Conservation (phyloP, 371 early-diverging fungal species). For the Racocetra persica region DNA sequence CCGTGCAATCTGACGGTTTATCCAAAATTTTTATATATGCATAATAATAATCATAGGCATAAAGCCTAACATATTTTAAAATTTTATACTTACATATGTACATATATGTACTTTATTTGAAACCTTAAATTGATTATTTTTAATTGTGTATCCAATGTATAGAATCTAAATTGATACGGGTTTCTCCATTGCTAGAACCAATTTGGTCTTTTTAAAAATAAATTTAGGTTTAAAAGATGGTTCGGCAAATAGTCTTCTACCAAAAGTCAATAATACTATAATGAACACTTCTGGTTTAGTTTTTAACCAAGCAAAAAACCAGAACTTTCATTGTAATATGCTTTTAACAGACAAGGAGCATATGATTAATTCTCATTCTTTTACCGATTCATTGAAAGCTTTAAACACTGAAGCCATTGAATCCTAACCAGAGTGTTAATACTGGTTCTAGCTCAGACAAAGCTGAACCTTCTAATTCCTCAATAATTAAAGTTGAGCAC, state of each 20-base stretch:
- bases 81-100: too few species aligned
- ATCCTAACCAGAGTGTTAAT: slow-evolving; percentile 13
- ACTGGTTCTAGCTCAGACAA: background rate
- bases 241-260: background rate
- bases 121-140: too few species aligned
- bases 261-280: slow-evolving; percentile 19
- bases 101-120: too few species aligned
- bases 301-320: slow-evolving; percentile 27
- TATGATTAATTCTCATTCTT: background rate
- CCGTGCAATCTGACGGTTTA: too few species aligned
- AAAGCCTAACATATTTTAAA: too few species aligned
- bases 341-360: background rate
- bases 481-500: slow-evolving; percentile 34
- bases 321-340: background rate
- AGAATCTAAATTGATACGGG: too few species aligned
- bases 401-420: background rate
- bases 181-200: too few species aligned
- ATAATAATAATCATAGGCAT: too few species aligned
- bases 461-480: slow-evolving; percentile 36
- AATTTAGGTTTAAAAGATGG: background rate
- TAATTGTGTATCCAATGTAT: too few species aligned
- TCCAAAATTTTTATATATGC: too few species aligned
- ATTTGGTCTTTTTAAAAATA: too few species aligned
- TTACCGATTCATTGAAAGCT: background rate
- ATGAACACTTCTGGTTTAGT: background rate